These are phyloP conservation scores for Celoporthe dispersa DNA, from an alignment of 2,329 filamentous ascomycete species.

Conservation along the genomic window DNA sequence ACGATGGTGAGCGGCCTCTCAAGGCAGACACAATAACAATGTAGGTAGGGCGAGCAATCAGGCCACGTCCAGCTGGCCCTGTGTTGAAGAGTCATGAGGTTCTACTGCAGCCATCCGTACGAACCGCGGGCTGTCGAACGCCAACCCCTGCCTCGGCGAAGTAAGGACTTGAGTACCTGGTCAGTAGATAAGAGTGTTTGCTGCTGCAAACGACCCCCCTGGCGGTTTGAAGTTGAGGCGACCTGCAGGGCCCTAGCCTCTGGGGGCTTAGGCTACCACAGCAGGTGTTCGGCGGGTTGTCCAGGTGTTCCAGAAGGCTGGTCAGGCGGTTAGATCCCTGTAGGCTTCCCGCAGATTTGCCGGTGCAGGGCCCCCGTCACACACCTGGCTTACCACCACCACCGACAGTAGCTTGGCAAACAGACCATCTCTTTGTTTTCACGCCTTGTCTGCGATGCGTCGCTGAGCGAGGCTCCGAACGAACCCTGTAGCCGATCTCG, in stretches of 20 bases:
- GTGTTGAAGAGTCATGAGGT: neutral
- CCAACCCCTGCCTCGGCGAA: too few species aligned
- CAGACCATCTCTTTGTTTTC: neutral
- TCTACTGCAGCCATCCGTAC: neutral
- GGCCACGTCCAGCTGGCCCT: too few species aligned
- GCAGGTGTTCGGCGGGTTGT: neutral
- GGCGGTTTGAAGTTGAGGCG: neutral
- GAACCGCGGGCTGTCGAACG: neutral
- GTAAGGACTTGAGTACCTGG: too few species aligned
- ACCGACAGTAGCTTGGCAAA: too few species aligned
- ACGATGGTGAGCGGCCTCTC: neutral
- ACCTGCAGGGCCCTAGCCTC: constrained; percentile 3
- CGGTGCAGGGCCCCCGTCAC: neutral
- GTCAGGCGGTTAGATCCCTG: neutral
- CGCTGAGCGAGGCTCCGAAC: neutral
- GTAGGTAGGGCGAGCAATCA: too few species aligned
- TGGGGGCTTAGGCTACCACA: neutral
- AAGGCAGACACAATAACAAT: neutral
- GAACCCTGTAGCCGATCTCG: neutral
- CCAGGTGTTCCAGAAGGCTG: neutral
- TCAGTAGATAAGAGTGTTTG: neutral
- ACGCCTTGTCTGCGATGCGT: neutral
- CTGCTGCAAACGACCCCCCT: neutral
- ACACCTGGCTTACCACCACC: neutral
- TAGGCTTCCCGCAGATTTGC: neutral